Conservation (phyloP, 768 basidiomycete species). For the Hericium erinaceus region DNA sequence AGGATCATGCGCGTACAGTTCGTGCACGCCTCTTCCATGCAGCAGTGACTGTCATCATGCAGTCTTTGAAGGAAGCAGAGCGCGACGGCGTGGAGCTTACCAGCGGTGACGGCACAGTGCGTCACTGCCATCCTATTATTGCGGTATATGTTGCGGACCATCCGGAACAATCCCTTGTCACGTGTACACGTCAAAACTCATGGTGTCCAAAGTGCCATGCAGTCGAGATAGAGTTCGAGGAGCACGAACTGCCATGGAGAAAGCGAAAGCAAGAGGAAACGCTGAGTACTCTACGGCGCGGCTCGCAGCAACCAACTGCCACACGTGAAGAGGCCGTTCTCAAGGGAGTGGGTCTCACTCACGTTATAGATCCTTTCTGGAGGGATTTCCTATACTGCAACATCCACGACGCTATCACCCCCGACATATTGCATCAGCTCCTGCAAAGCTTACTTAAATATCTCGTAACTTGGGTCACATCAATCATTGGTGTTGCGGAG, state of each 20-base stretch:
- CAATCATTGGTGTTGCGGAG: conserved; percentile 17
- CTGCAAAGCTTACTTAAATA: conserved; percentile 10
- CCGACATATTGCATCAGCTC: conserved; percentile 28
- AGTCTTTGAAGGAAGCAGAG: conserved; percentile 7
- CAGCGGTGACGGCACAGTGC: conserved; percentile 28
- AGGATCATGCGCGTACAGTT: neutral
- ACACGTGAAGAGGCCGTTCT: neutral
- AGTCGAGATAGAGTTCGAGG: too few species aligned
- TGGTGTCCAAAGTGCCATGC: neutral
- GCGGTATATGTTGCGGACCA: conserved; percentile 16
- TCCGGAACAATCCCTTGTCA: conserved; percentile 14
- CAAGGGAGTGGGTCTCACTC: neutral
- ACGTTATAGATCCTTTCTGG: conserved; percentile 12
- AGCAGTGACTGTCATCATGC: conserved; percentile 12
- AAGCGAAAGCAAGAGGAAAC: neutral
- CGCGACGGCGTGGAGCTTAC: conserved; percentile 11
- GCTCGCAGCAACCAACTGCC: neutral
- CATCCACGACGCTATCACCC: conserved; percentile 17
- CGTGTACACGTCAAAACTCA: conserved; percentile 11
- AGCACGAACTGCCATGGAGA: neutral
- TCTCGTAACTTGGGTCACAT: neutral
- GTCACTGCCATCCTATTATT: conserved; percentile 24
- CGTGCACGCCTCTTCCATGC: too few species aligned
- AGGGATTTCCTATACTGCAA: conserved; percentile 21
- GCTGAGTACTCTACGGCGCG: neutral